Percentiles rank a stretch among this genome's conserved stretches.
These are phyloP conservation scores for Diaporthe ilicicola DNA, from an alignment of 2,329 filamentous ascomycete genomes.

Conservation along the genomic window DNA sequence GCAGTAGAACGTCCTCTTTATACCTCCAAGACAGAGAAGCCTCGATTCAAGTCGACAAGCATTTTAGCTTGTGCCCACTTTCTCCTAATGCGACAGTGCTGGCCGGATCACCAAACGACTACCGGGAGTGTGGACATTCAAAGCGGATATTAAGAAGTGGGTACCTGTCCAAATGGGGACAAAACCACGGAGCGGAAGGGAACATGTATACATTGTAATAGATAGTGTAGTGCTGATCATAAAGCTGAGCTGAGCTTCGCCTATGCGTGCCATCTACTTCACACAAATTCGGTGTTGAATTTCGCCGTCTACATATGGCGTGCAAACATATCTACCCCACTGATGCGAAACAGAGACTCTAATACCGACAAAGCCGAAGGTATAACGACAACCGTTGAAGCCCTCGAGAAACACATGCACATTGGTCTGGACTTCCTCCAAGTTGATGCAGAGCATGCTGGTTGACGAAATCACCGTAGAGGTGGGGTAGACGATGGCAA, in stretches of 20 bases:
- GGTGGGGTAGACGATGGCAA: not conserved
- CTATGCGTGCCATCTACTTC: not conserved
- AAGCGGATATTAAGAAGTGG: slow-evolving; percentile 9
- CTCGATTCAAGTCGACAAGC: not conserved
- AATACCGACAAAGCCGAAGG: not conserved
- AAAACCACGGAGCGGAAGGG: not conserved
- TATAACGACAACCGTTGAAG: not conserved
- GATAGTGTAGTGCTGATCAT: not conserved
- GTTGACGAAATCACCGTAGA: too few species aligned
- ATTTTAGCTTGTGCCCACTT: not conserved
- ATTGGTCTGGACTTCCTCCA: not conserved
- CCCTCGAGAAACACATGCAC: not conserved
- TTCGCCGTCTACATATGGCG: not conserved
- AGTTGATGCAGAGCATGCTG: not conserved
- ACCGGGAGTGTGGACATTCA: not conserved
- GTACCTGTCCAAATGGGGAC: not conserved
- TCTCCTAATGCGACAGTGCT: slow-evolving; percentile 7
- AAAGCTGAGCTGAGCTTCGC: too few species aligned
- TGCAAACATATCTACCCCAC: too few species aligned
- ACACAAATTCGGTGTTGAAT: not conserved
- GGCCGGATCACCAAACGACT: not conserved
- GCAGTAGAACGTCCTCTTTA: not conserved
- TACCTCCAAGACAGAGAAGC: not conserved
- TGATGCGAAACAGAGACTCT: not conserved
- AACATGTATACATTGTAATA: not conserved